Base-by-base conservation (phyloP, 805 yeast genomes). In the Lachancea lanzarotensis region DNA sequence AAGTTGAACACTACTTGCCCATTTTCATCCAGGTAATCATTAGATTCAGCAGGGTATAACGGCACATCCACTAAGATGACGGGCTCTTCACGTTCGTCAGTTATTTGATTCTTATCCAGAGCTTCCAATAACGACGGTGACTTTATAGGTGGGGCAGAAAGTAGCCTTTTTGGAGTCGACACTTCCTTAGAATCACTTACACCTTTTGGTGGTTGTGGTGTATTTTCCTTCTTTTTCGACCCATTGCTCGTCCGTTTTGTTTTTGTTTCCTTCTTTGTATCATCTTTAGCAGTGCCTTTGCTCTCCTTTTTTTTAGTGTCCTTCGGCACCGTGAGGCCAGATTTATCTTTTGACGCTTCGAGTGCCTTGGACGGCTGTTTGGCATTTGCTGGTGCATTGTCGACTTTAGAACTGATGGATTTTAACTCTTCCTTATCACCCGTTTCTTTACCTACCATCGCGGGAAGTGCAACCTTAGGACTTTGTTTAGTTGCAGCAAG, bases 21-120 rank as follows among this genome's bases (percentile, higher is more conserved):
- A 46, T 63, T 62, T 50, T 63, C 68, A 45, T 63, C 65, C 32
- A 63, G 36, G 46, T 62, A 63, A 8, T 61, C 60, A 35, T 56
- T 59, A 18, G 45, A 40, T 3, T 53, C 47, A 4, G 59, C 42
- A n/a, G 55, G 43, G 37, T 53, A 56, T 19, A 63, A 40, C 11
- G 68, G 68, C 17, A 63, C 55, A 43, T 63, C 60, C 13, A 63
- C 32, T 5, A 62, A 49, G 20, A 60, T 44, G 2, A 56, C 47
- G 2, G 60, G 60, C 10, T 57, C 57, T 27, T 49, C 53, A 18
- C 43, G 45, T 11, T 49, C 45, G 8, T 26, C 35, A 9, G 49
- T 44, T 7, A 34, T 35, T 35, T 51, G 48, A 9, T 49, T 49
- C 13, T 49, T 44, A 33, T 51, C 55, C 30, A 53, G 47, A 7